Evolutionary conservation across 129 eudicot genomes (phyloP).

Genomic region (Artemisia argyi): DNA sequence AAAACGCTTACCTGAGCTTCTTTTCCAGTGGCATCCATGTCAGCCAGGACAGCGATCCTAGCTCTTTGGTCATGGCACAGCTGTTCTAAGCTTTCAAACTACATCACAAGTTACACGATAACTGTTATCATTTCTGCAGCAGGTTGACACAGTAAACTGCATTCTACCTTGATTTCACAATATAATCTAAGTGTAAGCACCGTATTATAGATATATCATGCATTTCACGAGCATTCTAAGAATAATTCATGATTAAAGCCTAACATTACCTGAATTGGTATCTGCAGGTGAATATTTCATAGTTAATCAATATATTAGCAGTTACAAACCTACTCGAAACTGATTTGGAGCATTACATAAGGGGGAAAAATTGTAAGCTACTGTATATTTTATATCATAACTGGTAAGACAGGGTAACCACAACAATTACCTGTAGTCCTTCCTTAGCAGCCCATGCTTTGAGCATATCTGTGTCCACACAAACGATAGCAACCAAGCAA

Average conservation of each 20-base stretch:
- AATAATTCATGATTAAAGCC: neutral
- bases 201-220: neutral
- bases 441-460: constrained; percentile 68
- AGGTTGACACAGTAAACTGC: neutral
- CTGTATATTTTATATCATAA: no score
- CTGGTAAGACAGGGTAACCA: neutral
- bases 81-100: constrained; percentile 62
- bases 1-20: constrained; percentile 57
- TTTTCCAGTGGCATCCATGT: constrained; percentile 72
- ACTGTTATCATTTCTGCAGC: neutral
- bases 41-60: constrained; percentile 62
- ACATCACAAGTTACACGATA: constrained; percentile 16
- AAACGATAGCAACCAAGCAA: constrained; percentile 68
- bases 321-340: neutral
- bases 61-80: constrained; percentile 69
- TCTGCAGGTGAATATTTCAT: neutral
- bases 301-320: neutral
- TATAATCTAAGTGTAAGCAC: no score
- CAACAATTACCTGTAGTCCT: constrained; percentile 61
- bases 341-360: neutral
- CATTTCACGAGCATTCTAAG: neutral
- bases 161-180: no score
- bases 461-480: constrained; percentile 66
- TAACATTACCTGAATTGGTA: neutral
- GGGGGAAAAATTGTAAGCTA: no score